Base-by-base conservation (phyloP, 1,284 basidiomycete species). In the Polyporus tsugae region DNA sequence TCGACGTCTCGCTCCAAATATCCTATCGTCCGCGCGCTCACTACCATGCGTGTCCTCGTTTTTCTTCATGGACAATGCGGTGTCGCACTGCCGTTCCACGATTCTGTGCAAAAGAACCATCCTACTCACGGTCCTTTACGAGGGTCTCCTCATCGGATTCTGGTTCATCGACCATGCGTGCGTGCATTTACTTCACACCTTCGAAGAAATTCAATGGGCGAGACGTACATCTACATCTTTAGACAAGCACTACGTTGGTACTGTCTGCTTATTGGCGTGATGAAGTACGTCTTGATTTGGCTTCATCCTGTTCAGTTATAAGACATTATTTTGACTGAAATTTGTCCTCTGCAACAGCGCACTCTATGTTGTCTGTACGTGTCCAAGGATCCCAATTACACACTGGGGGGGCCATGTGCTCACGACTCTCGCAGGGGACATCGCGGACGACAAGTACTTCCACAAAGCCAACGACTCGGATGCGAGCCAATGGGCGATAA, bases 131-230 rank as follows among this genome's bases (percentile, higher is more conserved):
- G 71, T 91, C 39, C 73, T 89, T 35, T 95, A 92, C 75, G 93
- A 95, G 79, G 92, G 85, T 19, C 80, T 95, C 35, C 82, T 95
- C 38, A 85, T 95, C 66, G 93, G 91, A 0, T 95, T 95, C 74
- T 95, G 93, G 93, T 95, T 95, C 77, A 86, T 94, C 67, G 91
- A 89, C 73, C 93, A 95, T 76, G 93, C 85, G 92, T 94, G 75
- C 66, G 89, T 82, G 11, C 17, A 3, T 35, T 22, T 41, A 57
- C 68, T 60, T 49, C 35, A 52, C 39, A 36, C 35, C 9, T 57
- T 67, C 25, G 17, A 7, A 9, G n/a, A 41, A 41, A 36, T 60
- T 33, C 63, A 71, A 53, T 72, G 35, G n/a, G 36, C 59, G 49
- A 22, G 38, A 61, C 63, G 67, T n/a, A n/a, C 11, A 33, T 25